Conservation (phyloP, 257 asterid genomes). For the Primulina tabacum region DNA sequence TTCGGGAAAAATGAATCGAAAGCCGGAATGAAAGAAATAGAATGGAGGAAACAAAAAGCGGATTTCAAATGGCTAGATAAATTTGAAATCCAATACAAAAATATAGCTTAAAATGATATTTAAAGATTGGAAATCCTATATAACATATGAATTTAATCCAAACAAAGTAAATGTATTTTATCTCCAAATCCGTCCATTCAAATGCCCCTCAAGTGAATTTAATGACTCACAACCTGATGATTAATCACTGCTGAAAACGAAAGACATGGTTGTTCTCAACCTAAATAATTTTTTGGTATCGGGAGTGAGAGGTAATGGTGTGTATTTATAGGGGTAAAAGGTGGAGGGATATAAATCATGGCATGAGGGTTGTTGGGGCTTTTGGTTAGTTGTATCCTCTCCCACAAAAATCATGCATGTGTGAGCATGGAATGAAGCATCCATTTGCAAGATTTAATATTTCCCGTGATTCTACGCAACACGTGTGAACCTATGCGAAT, state of each 20-base stretch:
- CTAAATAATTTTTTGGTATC: neutral
- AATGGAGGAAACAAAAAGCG: no score
- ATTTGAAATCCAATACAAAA: no score
- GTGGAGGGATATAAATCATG: constrained; percentile 19
- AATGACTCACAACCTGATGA: neutral
- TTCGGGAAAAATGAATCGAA: no score
- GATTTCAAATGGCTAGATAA: no score
- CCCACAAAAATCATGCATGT: constrained; percentile 46
- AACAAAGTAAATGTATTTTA: no score
- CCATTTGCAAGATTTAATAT: constrained; percentile 27
- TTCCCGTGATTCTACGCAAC: constrained; percentile 19
- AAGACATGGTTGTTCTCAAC: neutral
- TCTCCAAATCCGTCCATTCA: no score
- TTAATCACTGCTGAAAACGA: neutral
- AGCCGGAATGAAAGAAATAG: no score
- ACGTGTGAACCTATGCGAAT: constrained; percentile 33
- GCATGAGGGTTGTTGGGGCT: neutral
- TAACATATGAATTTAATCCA: no score
- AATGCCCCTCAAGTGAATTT: no score
- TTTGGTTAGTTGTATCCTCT: constrained; percentile 16
- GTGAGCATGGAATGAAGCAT: constrained; percentile 55
- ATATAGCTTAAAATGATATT: no score
- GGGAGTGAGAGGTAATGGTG: constrained; percentile 26
- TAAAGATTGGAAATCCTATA: no score
- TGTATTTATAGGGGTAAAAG: constrained; percentile 39